Evolutionary conservation across 2,329 filamentous ascomycete genomes (phyloP).

Genomic region (Fusarium sp.): DNA sequence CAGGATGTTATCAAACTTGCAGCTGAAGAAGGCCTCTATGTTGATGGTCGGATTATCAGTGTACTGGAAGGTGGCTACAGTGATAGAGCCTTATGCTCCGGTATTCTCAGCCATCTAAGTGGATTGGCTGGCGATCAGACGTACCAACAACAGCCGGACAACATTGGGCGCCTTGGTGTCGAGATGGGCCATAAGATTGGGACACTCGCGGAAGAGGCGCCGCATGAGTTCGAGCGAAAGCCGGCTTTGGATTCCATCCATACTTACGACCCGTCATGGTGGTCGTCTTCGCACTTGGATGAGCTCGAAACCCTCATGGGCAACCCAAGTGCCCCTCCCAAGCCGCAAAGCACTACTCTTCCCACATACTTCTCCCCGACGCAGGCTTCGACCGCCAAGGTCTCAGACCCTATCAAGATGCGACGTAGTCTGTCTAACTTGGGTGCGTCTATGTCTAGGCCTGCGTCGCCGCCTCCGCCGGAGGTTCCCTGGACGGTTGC

Average conservation of each 20-base stretch:
- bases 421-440: slow-evolving; percentile 74
- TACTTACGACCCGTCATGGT: slow-evolving; percentile 79
- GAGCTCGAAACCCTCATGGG: slow-evolving; percentile 75
- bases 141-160: slow-evolving; percentile 54
- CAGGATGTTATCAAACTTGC: slow-evolving; percentile 87
- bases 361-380: slow-evolving; percentile 91
- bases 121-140: slow-evolving; percentile 77
- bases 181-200: slow-evolving; percentile 72
- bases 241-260: slow-evolving; percentile 52
- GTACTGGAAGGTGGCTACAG: slow-evolving; percentile 97
- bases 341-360: slow-evolving; percentile 68
- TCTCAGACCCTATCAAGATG: slow-evolving; percentile 77
- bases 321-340: slow-evolving; percentile 64
- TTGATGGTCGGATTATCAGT: slow-evolving; percentile 90
- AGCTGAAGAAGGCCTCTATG: slow-evolving; percentile 81
- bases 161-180: slow-evolving; percentile 64
- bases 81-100: slow-evolving; percentile 89
- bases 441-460: slow-evolving; percentile 56
- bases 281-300: slow-evolving; percentile 76
- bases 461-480: slow-evolving; percentile 79
- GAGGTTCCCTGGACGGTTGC: slow-evolving; percentile 89
- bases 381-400: slow-evolving; percentile 87
- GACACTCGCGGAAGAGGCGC: slow-evolving; percentile 55
- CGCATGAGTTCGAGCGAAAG: slow-evolving; percentile 11
- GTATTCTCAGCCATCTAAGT: slow-evolving; percentile 90